Base-by-base conservation (phyloP, 331 rosid species). In the Quercus lobata region DNA sequence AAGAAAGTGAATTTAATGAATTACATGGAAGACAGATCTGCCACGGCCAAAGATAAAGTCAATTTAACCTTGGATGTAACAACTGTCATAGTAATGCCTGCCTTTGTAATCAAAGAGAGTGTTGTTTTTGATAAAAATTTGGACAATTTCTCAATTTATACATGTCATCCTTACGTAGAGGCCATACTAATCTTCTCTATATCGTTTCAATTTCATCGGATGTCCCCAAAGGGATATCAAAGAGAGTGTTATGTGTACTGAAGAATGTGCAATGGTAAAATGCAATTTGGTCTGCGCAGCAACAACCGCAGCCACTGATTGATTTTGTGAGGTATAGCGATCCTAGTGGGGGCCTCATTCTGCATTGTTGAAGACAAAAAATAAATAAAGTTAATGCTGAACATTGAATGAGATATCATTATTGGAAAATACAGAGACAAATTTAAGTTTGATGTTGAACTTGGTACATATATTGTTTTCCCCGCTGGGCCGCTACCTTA, bases 21-120 rank as follows among this genome's bases (percentile, higher is more conserved):
- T 77, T 84, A 89, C 97, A 6, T 85, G 88, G 76, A 84, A 96
- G 49, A 84, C 11, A 15, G 99, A 84, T 89, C 79, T 82, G 57
- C 87, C 96, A 19, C 98, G 97, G 44, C 99, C 98, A 82, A 96
- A 96, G 80, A 96, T 96, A 88, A 96, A 93, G 76, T 96, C 99
- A 22, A 96, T 90, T 4, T 97, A 96, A 65, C 99, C 99, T 88
- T 91, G 97, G 79, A 96, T 87, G 89, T 93, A 96, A 74, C 93
- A 90, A 1, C 68, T 65, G 7, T 91, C 92, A n/a, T 89, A 93
- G 80, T 93, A 96, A 86, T 93, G 99, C 58, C 94, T 87, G 30
- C 99, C 98, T 83, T 87, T 93, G 79, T 88, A 84, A 83, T 96
- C 99, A n/a, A 90, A 96, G 54, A n/a, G n/a, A 29, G 99, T 93